Evolutionary conservation across 2,329 filamentous ascomycete genomes (phyloP).

Genomic region (Botryotinia globosa): DNA sequence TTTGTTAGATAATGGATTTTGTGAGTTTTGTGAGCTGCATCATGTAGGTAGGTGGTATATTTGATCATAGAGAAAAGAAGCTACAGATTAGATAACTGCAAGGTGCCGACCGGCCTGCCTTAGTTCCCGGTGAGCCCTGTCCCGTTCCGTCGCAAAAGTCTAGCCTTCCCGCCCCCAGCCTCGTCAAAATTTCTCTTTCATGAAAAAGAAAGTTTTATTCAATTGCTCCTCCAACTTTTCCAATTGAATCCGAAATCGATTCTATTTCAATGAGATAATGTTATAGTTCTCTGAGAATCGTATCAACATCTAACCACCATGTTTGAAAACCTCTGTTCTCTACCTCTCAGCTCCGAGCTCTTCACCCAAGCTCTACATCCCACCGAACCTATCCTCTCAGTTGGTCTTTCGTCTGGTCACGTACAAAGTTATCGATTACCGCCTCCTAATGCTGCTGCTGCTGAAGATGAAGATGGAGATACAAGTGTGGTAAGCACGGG

Average conservation of each 20-base stretch:
- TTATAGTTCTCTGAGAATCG: not conserved
- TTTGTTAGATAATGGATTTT: not conserved
- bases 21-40: not conserved
- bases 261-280: not conserved
- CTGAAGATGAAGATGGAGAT: conserved; percentile 50
- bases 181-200: conserved; percentile 18
- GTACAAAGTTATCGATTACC: conserved; percentile 80
- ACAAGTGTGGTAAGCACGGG: conserved; percentile 56
- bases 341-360: conserved; percentile 81
- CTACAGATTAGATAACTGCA: not conserved
- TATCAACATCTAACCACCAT: conserved; percentile 21
- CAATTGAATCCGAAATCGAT: not conserved
- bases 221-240: not conserved
- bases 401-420: conserved; percentile 80
- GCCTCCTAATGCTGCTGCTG: conserved; percentile 47
- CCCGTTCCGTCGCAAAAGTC: not conserved
- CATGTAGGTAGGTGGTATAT: too few relatives aligned
- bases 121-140: conserved; percentile 10
- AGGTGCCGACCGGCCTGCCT: not conserved
- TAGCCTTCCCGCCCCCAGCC: conserved; percentile 12
- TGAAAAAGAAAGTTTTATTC: not conserved
- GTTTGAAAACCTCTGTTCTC: conserved; percentile 79
- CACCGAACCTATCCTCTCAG: conserved; percentile 75
- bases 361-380: conserved; percentile 89
- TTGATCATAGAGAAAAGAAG: not conserved